Evolutionary conservation across 2,329 filamentous ascomycete genomes (phyloP).

Genomic region (Calonectria pseudoturangicola): DNA sequence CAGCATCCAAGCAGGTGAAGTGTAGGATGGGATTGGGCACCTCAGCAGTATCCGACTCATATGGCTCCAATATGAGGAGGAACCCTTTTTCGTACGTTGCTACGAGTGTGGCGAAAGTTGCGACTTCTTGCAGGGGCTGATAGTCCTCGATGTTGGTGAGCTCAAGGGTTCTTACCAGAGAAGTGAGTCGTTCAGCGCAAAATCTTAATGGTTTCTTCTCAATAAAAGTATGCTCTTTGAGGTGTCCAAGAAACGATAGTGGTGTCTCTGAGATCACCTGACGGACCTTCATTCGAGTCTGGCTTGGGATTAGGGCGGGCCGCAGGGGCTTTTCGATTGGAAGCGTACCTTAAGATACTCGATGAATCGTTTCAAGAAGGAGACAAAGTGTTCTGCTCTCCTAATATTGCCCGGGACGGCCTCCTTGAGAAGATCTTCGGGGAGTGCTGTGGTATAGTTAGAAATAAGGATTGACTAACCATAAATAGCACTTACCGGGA

Average conservation of each 20-base stretch:
- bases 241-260: slow-evolving; percentile 91
- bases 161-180: slow-evolving; percentile 94
- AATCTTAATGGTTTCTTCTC: slow-evolving; percentile 96
- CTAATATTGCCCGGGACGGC: slow-evolving; percentile 97
- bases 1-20: slow-evolving; percentile 96
- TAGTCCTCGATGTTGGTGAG: slow-evolving; percentile 99
- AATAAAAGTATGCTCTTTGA: slow-evolving; percentile 97
- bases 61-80: slow-evolving; percentile 96
- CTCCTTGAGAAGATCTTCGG: slow-evolving; percentile 95
- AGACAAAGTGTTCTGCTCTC: slow-evolving; percentile 95
- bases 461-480: background rate
- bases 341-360: slow-evolving; percentile 87
- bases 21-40: slow-evolving; percentile 98
- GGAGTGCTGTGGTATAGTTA: slow-evolving; percentile 74
- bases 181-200: slow-evolving; percentile 95
- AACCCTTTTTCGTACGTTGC: slow-evolving; percentile 99
- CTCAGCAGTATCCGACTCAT: slow-evolving; percentile 94
- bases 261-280: slow-evolving; percentile 98
- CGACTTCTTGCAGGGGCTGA: slow-evolving; percentile 96
- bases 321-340: too few relatives aligned
- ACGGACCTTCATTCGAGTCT: slow-evolving; percentile 98
- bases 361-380: slow-evolving; percentile 96
- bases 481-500: slow-evolving; percentile 70
- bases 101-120: slow-evolving; percentile 95
- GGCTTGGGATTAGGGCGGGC: slow-evolving; percentile 22